Evolutionary conservation across 2,329 filamentous ascomycete species (phyloP).

Genomic region (Fusarium udum): DNA sequence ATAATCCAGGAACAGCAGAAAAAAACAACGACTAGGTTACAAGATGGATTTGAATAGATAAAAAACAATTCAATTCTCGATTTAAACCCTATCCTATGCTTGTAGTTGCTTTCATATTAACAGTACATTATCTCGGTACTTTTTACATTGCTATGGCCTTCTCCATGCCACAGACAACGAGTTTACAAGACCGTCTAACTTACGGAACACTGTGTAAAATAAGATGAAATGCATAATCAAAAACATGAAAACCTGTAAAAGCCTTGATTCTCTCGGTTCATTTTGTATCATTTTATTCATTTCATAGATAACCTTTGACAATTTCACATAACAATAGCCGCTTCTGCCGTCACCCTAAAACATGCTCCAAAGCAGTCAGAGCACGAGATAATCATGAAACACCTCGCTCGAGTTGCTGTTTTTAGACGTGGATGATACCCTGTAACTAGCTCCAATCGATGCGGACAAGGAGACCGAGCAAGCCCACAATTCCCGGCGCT

Average conservation of each 20-base stretch:
- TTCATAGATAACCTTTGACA: neutral
- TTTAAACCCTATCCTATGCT: neutral
- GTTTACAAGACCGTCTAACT: neutral
- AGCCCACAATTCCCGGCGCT: slow-evolving; percentile 2
- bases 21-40: neutral
- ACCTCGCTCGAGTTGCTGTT: slow-evolving; percentile 15
- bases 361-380: neutral
- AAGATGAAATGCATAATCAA: neutral
- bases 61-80: neutral
- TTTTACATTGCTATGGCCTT: neutral
- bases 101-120: neutral
- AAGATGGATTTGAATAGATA: neutral
- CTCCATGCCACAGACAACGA: neutral
- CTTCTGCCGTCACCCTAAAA: neutral
- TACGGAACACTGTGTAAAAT: neutral
- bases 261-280: neutral
- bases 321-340: neutral
- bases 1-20: neutral
- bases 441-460: neutral
- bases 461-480: neutral
- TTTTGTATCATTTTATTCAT: neutral
- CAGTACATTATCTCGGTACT: neutral
- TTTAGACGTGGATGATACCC: slow-evolving; percentile 16
- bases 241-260: neutral
- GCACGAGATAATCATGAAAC: neutral